Conservation (phyloP, 495 filamentous ascomycete species). For the Hypoxylon perforatum region DNA sequence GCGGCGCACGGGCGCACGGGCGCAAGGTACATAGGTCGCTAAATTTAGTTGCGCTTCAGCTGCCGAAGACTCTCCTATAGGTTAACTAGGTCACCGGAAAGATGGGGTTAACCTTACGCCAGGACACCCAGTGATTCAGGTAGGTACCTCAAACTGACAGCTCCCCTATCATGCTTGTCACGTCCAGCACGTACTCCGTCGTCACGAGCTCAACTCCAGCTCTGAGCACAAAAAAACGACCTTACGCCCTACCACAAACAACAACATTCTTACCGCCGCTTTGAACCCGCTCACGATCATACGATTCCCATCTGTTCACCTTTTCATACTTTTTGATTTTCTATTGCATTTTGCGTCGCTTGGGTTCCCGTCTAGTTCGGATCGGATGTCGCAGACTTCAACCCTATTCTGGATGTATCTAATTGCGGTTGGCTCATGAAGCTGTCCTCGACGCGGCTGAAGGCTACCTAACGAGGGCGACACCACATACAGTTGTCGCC, state of each 20-base stretch:
- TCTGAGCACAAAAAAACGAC: neutral
- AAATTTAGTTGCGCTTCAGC: no score
- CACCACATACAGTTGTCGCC: conserved; percentile 7
- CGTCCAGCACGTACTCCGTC: neutral
- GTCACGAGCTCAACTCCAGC: conserved; percentile 2
- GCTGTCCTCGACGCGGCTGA: conserved; percentile 44
- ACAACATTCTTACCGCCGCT: neutral
- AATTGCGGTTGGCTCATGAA: conserved; percentile 33
- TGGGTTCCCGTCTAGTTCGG: conserved; percentile 17
- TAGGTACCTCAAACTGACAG: neutral
- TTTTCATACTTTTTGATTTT: neutral
- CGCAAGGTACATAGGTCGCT: neutral
- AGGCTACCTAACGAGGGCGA: conserved; percentile 16
- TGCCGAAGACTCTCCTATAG: no score
- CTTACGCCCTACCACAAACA: neutral
- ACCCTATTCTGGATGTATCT: conserved; percentile 35
- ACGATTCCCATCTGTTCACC: neutral
- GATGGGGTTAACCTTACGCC: no score
- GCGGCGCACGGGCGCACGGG: neutral
- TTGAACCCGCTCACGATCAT: neutral
- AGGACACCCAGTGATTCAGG: no score
- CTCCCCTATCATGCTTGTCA: neutral
- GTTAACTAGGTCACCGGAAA: neutral
- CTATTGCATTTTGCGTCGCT: neutral
- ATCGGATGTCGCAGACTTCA: conserved; percentile 35